Conservation (phyloP, 2,329 filamentous ascomycete genomes). For the Arthroderma sp. region DNA sequence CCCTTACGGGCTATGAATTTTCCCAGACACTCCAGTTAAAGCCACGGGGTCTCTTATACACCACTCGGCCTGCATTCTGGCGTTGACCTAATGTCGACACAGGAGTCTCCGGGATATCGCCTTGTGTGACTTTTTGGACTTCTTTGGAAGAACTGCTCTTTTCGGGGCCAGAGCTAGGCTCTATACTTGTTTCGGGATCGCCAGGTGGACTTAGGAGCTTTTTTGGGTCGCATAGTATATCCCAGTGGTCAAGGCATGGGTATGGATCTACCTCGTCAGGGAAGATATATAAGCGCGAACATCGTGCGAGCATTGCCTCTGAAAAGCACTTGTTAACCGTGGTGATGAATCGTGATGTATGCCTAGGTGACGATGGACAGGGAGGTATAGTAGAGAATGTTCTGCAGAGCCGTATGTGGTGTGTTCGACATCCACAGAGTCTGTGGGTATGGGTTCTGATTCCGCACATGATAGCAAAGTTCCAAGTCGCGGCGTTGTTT, state of each 20-base stretch:
- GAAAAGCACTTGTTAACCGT: constrained; percentile 8
- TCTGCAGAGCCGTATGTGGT: constrained; percentile 13
- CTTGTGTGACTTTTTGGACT: background rate
- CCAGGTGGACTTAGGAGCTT: constrained; percentile 8
- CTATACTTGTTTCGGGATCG: background rate
- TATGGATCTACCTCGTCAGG: constrained; percentile 10
- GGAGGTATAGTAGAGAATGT: constrained; percentile 6
- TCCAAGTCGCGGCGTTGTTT: background rate
- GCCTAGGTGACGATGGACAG: constrained; percentile 5
- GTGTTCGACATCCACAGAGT: constrained; percentile 12
- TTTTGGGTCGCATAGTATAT: background rate
- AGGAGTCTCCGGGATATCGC: background rate
- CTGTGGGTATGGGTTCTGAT: constrained; percentile 13
- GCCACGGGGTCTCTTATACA: background rate
- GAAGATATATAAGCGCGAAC: constrained; percentile 7
- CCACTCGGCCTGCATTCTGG: background rate
- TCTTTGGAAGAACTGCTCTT: background rate
- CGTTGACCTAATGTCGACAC: background rate
- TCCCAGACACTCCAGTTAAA: background rate
- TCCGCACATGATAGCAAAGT: constrained; percentile 12
- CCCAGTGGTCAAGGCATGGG: constrained; percentile 11
- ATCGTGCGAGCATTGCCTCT: constrained; percentile 5
- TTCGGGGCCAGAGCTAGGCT: background rate
- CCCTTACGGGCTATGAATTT: background rate
- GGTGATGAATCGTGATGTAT: constrained; percentile 3